Percentiles rank a stretch among this genome's conserved stretches.
Evolutionary conservation across 140 eudicot species (phyloP).

Genomic region (Erigeron philadelphicus): DNA sequence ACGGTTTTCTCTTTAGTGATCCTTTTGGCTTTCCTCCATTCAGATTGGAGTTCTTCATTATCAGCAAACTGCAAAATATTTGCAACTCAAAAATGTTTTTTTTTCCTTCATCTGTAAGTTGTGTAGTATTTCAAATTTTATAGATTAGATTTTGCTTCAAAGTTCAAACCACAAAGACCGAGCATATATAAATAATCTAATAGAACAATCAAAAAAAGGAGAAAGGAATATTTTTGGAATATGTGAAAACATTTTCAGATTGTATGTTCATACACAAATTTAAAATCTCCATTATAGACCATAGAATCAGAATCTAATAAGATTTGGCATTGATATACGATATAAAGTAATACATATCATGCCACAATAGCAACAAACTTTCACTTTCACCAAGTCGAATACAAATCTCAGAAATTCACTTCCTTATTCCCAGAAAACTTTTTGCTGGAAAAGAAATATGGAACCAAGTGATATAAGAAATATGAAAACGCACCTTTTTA

Average conservation of each 20-base stretch:
- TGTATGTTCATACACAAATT: too few species aligned
- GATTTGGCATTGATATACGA: too few species aligned
- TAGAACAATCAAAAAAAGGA: too few species aligned
- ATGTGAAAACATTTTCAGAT: too few species aligned
- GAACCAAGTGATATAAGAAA: not conserved
- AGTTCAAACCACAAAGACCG: too few species aligned
- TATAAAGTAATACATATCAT: not conserved
- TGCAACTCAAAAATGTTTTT: not conserved
- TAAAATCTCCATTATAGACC: too few species aligned
- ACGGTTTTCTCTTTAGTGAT: slow-evolving; percentile 61
- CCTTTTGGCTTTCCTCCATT: slow-evolving; percentile 84
- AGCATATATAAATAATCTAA: too few species aligned
- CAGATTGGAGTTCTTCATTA: slow-evolving; percentile 68
- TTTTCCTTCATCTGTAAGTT: not conserved
- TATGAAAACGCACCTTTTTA: slow-evolving; percentile 48
- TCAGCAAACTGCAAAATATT: slow-evolving; percentile 68
- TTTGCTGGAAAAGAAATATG: not conserved
- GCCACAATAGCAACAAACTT: not conserved
- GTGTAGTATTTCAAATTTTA: not conserved
- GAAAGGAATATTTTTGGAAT: too few species aligned
- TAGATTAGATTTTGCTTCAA: too few species aligned
- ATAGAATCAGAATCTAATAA: too few species aligned
- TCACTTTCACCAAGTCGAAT: not conserved
- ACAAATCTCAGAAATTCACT: not conserved
- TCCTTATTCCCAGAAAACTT: not conserved